These are phyloP conservation scores for Emergomyces pasteurianus DNA, from an alignment of 2,329 filamentous ascomycete species.

Conservation along the genomic window DNA sequence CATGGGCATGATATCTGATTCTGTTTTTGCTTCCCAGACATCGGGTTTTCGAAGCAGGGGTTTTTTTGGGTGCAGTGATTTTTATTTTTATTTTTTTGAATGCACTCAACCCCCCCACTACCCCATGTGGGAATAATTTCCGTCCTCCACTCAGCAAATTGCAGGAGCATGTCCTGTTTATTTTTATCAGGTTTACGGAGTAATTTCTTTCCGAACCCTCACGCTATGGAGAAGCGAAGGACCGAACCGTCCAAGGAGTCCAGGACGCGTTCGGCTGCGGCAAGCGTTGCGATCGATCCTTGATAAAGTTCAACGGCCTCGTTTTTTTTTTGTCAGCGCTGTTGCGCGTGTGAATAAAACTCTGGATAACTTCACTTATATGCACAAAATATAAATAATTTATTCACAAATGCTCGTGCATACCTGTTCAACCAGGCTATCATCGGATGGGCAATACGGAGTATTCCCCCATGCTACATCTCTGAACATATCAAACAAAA, in stretches of 20 bases:
- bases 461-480: neutral
- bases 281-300: neutral
- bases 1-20: rapidly evolving
- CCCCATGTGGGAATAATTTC: neutral
- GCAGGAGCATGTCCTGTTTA: neutral
- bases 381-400: neutral
- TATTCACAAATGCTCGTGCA: neutral
- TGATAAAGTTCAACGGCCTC: neutral
- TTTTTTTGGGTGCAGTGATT: neutral
- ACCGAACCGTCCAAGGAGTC: neutral
- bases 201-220: neutral
- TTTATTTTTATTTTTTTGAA: too few relatives aligned
- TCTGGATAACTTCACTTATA: neutral
- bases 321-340: neutral
- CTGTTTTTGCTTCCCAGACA: neutral
- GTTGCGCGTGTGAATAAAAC: neutral
- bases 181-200: neutral
- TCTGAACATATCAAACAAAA: neutral
- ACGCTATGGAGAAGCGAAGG: neutral
- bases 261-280: too few relatives aligned
- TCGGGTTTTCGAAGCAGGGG: neutral
- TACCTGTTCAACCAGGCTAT: neutral
- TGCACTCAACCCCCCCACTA: neutral
- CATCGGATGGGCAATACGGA: neutral
- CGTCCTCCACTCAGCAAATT: neutral